Evolutionary conservation across 805 yeast species (phyloP).

Genomic region (Starmerella kuoi): DNA sequence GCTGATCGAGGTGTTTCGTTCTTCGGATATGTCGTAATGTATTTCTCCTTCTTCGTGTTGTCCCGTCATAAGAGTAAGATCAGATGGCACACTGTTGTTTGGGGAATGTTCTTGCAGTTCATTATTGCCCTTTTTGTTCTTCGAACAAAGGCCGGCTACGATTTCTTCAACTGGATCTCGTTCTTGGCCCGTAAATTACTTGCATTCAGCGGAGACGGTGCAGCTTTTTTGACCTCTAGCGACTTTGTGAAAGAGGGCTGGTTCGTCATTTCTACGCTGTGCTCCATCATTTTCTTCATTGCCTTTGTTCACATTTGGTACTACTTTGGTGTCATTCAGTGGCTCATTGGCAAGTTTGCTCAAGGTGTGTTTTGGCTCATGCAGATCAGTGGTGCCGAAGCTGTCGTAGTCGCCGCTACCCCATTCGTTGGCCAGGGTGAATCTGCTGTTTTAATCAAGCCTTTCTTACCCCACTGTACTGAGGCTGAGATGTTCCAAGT

Average conservation of each 20-base stretch:
- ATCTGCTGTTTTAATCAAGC: conserved; percentile 48
- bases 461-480: conserved; percentile 46
- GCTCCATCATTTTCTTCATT: conserved; percentile 53
- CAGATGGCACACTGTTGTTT: conserved; percentile 48
- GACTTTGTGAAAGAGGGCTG: conserved; percentile 33
- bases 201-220: conserved; percentile 48
- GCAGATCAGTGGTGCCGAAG: conserved; percentile 50
- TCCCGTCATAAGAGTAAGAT: conserved; percentile 37
- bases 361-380: conserved; percentile 48
- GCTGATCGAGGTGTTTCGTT: conserved; percentile 47
- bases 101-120: conserved; percentile 49
- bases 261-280: conserved; percentile 48
- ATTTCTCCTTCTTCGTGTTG: conserved; percentile 35
- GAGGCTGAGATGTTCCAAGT: conserved; percentile 51
- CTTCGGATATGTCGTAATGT: conserved; percentile 41
- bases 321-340: conserved; percentile 48
- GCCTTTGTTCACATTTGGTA: conserved; percentile 50
- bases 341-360: conserved; percentile 47
- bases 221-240: conserved; percentile 41
- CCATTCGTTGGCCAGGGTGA: conserved; percentile 60
- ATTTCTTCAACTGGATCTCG: conserved; percentile 49
- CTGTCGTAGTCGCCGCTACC: conserved; percentile 53
- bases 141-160: conserved; percentile 48
- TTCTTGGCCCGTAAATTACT: conserved; percentile 45
- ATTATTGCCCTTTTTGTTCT: conserved; percentile 49